Evolutionary conservation across 306 rosid genomes (phyloP).

Genomic region (Glycine latifolia): DNA sequence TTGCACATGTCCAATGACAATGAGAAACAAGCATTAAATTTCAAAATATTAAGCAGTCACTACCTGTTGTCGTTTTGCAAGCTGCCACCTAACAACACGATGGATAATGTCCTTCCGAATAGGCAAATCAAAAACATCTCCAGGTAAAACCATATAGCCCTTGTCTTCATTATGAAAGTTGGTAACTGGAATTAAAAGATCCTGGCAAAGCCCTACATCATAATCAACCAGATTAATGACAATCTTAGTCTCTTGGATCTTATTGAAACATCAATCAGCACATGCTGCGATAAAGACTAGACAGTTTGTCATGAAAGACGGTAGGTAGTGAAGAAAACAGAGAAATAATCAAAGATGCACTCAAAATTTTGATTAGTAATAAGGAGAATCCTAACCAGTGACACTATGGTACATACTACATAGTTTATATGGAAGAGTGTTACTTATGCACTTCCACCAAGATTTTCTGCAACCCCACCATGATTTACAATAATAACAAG

Average conservation of each 20-base stretch:
- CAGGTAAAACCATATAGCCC: conserved; percentile 89
- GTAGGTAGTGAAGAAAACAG: conserved; percentile 4
- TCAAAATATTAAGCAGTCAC: conserved; percentile 35
- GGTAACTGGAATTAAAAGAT: conserved; percentile 88
- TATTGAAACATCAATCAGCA: conserved; percentile 27
- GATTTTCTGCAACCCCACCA: too few species aligned
- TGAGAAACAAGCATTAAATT: conserved; percentile 37
- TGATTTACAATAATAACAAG: too few species aligned
- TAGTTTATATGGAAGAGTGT: too few species aligned
- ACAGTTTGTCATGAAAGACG: conserved; percentile 24
- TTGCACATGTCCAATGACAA: conserved; percentile 24
- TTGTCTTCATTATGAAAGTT: conserved; percentile 84
- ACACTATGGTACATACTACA: too few species aligned
- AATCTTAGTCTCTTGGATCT: background rate
- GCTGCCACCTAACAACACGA: conserved; percentile 94
- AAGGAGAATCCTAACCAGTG: too few species aligned
- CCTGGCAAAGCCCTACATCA: conserved; percentile 77
- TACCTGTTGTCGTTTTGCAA: conserved; percentile 93
- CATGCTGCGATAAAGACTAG: conserved; percentile 5
- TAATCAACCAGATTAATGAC: conserved; percentile 39
- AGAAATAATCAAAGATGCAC: conserved; percentile 26
- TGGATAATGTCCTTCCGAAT: conserved; percentile 93
- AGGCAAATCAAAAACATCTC: conserved; percentile 92
- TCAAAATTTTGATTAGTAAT: background rate
- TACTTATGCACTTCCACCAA: too few species aligned